phyloP scores from a whole-genome alignment of 495 filamentous ascomycete genomes.

The Aspergillus funiculosus region DNA sequence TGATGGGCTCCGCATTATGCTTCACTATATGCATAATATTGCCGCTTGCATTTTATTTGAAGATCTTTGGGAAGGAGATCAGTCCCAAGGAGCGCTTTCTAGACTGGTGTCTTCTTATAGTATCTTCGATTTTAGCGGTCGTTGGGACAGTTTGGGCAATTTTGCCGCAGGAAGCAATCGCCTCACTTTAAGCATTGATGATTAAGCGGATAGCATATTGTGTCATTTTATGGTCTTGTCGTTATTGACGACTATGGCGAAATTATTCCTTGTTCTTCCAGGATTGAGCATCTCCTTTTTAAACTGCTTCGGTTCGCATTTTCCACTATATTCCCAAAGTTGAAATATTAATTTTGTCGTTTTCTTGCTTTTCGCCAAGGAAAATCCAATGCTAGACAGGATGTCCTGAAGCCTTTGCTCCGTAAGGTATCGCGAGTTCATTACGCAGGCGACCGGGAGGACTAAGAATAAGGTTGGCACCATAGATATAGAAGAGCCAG shows the following conservation, averaged over 20 bases:
- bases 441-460: constrained; percentile 79
- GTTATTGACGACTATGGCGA: constrained; percentile 61
- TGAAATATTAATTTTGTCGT: constrained; percentile 85
- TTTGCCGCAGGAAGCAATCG: constrained; percentile 61
- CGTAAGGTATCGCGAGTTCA: constrained; percentile 86
- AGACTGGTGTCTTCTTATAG: constrained; percentile 62
- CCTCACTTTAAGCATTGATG: constrained; percentile 15
- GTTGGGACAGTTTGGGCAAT: constrained; percentile 85
- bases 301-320: constrained; percentile 34
- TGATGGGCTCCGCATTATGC: constrained; percentile 85
- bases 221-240: constrained; percentile 5
- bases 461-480: constrained; percentile 86
- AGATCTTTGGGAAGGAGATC: constrained; percentile 82
- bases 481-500: constrained; percentile 23
- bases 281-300: constrained; percentile 70
- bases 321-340: constrained; percentile 58
- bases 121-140: constrained; percentile 62
- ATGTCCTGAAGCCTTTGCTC: constrained; percentile 65
- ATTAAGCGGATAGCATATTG: neutral
- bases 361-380: constrained; percentile 56
- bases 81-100: constrained; percentile 55
- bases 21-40: constrained; percentile 92
- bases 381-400: constrained; percentile 72
- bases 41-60: constrained; percentile 84
- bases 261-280: constrained; percentile 78